phyloP scores from a whole-genome alignment of 2,329 filamentous ascomycete genomes.

The Fusarium sp. region DNA sequence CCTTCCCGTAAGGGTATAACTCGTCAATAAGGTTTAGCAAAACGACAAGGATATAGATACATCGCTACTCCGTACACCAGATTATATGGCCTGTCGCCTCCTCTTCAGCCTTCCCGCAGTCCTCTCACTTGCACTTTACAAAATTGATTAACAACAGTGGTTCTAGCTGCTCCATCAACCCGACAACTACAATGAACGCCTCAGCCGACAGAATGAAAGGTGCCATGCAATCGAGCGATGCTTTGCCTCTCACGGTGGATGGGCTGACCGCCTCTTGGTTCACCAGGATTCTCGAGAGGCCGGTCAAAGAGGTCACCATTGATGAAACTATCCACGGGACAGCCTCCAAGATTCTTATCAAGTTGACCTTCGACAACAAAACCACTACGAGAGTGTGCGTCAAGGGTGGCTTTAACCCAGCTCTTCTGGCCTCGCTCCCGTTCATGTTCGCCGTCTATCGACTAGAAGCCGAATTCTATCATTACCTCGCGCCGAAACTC shows the following conservation, averaged over 20 bases:
- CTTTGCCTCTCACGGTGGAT: not conserved
- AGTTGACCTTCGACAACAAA: not conserved
- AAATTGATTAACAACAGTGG: not conserved
- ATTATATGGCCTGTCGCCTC: too few relatives aligned
- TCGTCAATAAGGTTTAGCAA: too few relatives aligned
- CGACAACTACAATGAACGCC: too few relatives aligned
- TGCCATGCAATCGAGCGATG: not conserved
- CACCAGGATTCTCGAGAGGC: not conserved
- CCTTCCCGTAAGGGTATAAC: too few relatives aligned
- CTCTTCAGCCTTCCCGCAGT: too few relatives aligned
- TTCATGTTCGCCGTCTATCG: conserved; percentile 8
- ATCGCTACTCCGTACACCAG: too few relatives aligned
- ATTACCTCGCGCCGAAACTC: conserved; percentile 3
- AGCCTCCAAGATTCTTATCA: conserved; percentile 11
- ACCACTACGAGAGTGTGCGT: not conserved
- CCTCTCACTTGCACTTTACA: too few relatives aligned
- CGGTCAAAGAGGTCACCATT: not conserved
- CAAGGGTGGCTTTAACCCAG: conserved; percentile 21
- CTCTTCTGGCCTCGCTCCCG: not conserved
- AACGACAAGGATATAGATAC: not conserved
- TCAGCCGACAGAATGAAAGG: not conserved
- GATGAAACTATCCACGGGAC: conserved; percentile 15
- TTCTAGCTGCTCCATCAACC: too few relatives aligned
- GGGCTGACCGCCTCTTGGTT: conserved; percentile 24
- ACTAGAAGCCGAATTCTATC: conserved; percentile 22